Percentiles rank a stretch among this genome's conserved stretches.
Conservation (phyloP, 2,329 filamentous ascomycete genomes). For the Tricladium varicosporioides region DNA sequence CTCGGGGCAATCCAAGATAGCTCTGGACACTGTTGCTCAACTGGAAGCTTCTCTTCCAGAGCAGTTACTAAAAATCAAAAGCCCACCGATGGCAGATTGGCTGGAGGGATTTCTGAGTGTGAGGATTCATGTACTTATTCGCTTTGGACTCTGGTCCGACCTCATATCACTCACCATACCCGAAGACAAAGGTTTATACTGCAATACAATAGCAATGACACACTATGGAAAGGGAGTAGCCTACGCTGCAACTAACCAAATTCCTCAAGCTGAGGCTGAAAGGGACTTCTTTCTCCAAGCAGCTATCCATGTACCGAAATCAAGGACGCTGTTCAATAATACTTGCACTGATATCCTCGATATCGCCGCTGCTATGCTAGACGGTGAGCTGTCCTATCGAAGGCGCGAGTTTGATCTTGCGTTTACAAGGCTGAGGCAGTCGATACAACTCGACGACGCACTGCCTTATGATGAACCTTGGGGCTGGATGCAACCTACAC, state of each 20-base stretch:
- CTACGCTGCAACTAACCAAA: conserved; percentile 53
- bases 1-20: conserved; percentile 60
- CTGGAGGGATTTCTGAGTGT: conserved; percentile 69
- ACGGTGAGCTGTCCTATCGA: conserved; percentile 73
- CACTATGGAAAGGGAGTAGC: conserved; percentile 70
- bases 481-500: conserved; percentile 76
- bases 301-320: conserved; percentile 49
- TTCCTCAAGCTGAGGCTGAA: conserved; percentile 54
- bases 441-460: conserved; percentile 58
- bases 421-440: conserved; percentile 55
- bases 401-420: conserved; percentile 55
- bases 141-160: conserved; percentile 72
- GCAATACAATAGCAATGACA: conserved; percentile 64
- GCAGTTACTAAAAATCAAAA: conserved; percentile 59
- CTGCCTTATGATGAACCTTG: conserved; percentile 73
- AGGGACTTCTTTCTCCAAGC: conserved; percentile 51
- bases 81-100: conserved; percentile 77
- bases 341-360: conserved; percentile 60
- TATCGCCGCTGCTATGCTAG: conserved; percentile 63
- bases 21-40: conserved; percentile 56
- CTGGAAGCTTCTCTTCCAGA: conserved; percentile 64
- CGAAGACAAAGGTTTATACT: conserved; percentile 59
- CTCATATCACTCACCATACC: conserved; percentile 57
- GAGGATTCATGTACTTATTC: conserved; percentile 66
- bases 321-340: conserved; percentile 69